These are phyloP conservation scores for Cryphonectria naterciae DNA, from an alignment of 2,329 filamentous ascomycete genomes.

Conservation along the genomic window DNA sequence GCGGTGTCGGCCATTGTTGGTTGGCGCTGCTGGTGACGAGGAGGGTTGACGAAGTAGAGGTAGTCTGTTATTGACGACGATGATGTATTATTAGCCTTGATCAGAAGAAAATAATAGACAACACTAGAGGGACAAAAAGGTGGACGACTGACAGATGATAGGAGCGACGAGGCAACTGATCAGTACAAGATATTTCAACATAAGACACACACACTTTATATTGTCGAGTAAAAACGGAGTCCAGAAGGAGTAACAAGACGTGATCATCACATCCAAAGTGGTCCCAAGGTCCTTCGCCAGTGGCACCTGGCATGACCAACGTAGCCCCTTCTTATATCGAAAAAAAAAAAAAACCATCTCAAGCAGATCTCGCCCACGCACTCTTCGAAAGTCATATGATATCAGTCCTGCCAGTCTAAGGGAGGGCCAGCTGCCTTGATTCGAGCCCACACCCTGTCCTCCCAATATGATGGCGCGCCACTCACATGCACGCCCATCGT, in stretches of 20 bases:
- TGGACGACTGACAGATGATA: slow-evolving; percentile 8
- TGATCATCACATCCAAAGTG: not conserved
- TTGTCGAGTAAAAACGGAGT: too few relatives aligned
- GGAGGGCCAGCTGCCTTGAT: not conserved
- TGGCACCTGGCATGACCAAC: not conserved
- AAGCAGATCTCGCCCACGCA: not conserved
- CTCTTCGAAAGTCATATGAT: slow-evolving; percentile 1
- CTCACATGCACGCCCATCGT: not conserved
- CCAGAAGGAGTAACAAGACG: not conserved
- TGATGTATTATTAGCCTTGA: too few relatives aligned
- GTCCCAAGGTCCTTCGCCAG: not conserved
- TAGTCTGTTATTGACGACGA: not conserved
- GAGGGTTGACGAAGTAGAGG: slow-evolving; percentile 7
- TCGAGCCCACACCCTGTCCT: not conserved
- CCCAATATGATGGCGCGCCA: not conserved
- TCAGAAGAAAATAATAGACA: too few relatives aligned
- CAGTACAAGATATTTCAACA: slow-evolving; percentile 10
- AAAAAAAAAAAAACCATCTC: not conserved
- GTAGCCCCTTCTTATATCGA: not conserved
- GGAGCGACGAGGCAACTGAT: not conserved
- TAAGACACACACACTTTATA: not conserved
- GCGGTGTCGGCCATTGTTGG: slow-evolving; percentile 15
- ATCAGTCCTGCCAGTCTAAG: not conserved
- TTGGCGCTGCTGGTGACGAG: not conserved
- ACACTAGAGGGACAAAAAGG: too few relatives aligned